A percentile compares a stretch with the other conserved stretches of the same genome.
Conservation (phyloP, 345 rosid species). For the Raphanus sativus region DNA sequence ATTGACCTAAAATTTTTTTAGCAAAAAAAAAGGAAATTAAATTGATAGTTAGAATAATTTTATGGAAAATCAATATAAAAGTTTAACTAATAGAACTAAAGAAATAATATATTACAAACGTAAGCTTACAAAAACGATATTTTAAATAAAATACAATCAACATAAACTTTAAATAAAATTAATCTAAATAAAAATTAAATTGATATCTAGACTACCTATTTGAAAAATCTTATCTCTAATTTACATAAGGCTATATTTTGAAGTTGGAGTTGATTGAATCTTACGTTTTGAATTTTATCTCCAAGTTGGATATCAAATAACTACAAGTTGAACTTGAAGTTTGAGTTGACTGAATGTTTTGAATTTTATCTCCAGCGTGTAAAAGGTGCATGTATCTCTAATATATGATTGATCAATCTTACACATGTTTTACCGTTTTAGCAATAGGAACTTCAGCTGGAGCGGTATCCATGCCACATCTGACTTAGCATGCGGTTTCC, state of each 20-base stretch:
- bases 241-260: background rate
- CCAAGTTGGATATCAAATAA: background rate
- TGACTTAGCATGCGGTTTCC: constrained; percentile 74
- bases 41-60: background rate
- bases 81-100: no score
- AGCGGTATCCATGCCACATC: constrained; percentile 59
- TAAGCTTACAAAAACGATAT: background rate
- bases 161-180: background rate
- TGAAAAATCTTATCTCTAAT: background rate
- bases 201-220: background rate
- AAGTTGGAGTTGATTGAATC: background rate
- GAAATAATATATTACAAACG: background rate
- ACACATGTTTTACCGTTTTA: constrained; percentile 46
- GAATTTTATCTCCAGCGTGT: background rate
- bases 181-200: no score
- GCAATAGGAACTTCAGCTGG: constrained; percentile 61
- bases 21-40: no score
- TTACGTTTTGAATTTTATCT: no score
- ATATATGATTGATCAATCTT: background rate
- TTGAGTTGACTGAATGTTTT: background rate
- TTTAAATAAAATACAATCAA: no score
- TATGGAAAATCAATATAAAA: background rate
- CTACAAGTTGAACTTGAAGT: background rate
- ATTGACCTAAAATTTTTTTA: no score
- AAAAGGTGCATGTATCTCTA: background rate